These are phyloP conservation scores for Neurospora tetraspora DNA, from an alignment of 495 filamentous ascomycete species.

Conservation along the genomic window DNA sequence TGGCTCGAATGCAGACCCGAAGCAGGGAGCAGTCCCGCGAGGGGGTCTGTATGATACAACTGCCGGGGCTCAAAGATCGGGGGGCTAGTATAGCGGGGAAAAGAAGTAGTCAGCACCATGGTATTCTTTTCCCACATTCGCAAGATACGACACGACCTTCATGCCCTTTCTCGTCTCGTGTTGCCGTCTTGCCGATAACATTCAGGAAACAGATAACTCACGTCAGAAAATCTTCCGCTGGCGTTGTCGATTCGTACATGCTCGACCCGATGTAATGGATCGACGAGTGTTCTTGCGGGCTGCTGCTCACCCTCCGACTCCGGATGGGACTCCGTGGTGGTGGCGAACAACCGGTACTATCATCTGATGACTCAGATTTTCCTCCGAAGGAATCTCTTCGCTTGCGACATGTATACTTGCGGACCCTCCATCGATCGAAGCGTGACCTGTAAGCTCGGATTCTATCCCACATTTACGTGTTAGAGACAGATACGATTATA, in stretches of 20 bases:
- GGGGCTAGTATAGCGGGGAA: not conserved
- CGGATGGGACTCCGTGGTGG: not conserved
- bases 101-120: not conserved
- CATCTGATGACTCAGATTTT: conserved; percentile 1
- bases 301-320: not conserved
- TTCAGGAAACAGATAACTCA: not conserved
- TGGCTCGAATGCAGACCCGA: not conserved
- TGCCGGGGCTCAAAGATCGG: not conserved
- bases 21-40: not conserved
- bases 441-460: conserved; percentile 34
- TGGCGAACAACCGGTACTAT: not conserved
- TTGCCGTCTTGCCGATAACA: not conserved
- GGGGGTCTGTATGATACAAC: not conserved
- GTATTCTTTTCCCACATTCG: not conserved
- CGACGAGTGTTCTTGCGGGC: not conserved
- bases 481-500: not conserved
- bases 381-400: conserved; percentile 9
- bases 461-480: conserved; percentile 5
- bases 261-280: not conserved
- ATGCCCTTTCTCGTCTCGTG: not conserved
- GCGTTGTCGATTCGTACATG: not conserved
- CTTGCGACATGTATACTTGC: conserved; percentile 34
- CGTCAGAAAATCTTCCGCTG: not conserved
- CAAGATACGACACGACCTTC: not conserved
- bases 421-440: conserved; percentile 34